Conservation (phyloP, 192 early-diverging fungal genomes). For the Gonapodya sp. region DNA sequence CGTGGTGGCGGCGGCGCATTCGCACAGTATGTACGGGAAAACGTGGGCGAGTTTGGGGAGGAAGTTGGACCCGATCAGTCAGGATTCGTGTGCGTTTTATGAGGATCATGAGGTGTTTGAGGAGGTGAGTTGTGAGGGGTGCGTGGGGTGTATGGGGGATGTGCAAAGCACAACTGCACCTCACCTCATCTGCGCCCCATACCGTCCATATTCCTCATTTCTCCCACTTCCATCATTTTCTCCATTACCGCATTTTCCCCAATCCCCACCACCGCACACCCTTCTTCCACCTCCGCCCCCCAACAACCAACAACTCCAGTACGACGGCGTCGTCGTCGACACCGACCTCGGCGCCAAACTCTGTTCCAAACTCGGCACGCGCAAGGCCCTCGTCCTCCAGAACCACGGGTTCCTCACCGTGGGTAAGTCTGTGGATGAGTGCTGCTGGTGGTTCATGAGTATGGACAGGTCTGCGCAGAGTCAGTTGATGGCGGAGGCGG, state of each 20-base stretch:
- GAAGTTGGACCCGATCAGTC: constrained; percentile 37
- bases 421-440: constrained; percentile 37
- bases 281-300: too few relatives aligned
- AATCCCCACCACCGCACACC: too few relatives aligned
- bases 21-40: constrained; percentile 50
- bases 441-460: constrained; percentile 40
- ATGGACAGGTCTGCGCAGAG: constrained; percentile 28
- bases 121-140: too few relatives aligned
- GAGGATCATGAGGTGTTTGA: constrained; percentile 37
- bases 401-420: constrained; percentile 53
- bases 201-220: too few relatives aligned
- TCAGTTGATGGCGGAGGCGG: constrained; percentile 36
- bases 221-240: too few relatives aligned
- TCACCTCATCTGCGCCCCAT: too few relatives aligned
- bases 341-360: constrained; percentile 39
- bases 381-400: constrained; percentile 39
- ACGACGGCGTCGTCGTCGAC: constrained; percentile 43
- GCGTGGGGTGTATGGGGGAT: too few relatives aligned
- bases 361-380: constrained; percentile 27
- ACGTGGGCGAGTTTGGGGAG: constrained; percentile 37
- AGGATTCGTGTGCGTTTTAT: constrained; percentile 53
- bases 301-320: too few relatives aligned
- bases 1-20: constrained; percentile 40
- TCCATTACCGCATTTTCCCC: too few relatives aligned
- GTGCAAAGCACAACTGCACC: too few relatives aligned